Evolutionary conservation across 2,329 filamentous ascomycete species (phyloP), one percentile per base, ranked within the genome.

Genomic region (Cladosporium cucumerinum): DNA sequence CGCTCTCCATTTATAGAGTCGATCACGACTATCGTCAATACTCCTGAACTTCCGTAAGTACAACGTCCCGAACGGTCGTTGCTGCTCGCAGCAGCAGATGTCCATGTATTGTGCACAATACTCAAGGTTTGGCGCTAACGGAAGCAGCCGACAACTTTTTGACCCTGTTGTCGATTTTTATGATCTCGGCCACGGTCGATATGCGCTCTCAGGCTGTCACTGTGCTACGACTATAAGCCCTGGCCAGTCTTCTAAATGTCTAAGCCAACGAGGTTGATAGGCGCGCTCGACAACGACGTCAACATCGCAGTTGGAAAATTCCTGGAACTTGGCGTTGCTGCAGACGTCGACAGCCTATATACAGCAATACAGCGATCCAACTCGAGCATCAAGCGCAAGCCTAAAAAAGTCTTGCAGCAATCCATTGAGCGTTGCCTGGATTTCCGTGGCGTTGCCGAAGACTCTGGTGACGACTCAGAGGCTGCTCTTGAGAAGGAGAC

Each of bases 311-410:
- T 72, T 10, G 64, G 71, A 57, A 72, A 69, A 55, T 74, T 75
- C 39, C 28, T 74, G 2, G 60, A 64, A 10, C 62, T 72, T 30
- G 74, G 74, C 11, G 63, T 73, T 3, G 14, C 68, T 7, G 60
- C 72, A 0, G 69, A 73, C 46, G 64, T 72, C 7, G 63, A 69
- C 11, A 64, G 61, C 2, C 85, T 96, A 1, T 97, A 95, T 75
- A 89, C 93, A 46, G 86, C 86, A 65, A 92, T 98, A 67, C 91
- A 93, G 71, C 81, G 82, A 59, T 97, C 93, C 16, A 97, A 97
- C 75, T 96, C 93, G 0, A 93, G 90, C 61, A 79, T 98, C 25
- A 92, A 91, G 68, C 84, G 95, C 25, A 87, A 90, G 69, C 92
- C 92, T 46, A 96, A 95, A 77, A 89, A 88, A 66, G 82, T 89